Evolutionary conservation across 371 early-diverging fungal species (phyloP).

Genomic region (Fennellomyces sp.): DNA sequence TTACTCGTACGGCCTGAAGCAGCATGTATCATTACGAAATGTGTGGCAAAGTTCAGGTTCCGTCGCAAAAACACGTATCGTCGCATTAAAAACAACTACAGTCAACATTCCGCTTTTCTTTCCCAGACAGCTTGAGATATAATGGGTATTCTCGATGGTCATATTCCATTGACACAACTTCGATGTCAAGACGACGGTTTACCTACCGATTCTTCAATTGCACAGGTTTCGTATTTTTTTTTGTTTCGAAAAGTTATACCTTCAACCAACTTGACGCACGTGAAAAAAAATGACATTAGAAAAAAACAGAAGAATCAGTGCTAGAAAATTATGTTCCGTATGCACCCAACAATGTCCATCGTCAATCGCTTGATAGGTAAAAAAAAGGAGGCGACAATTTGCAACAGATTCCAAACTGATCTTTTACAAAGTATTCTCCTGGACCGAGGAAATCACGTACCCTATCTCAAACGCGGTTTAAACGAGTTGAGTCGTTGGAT

Average conservation of each 20-base stretch:
- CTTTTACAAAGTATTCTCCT: slow-evolving; percentile 48
- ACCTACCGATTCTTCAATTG: slow-evolving; percentile 54
- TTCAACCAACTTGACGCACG: not conserved
- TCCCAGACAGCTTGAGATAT: too few species aligned
- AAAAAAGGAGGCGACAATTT: not conserved
- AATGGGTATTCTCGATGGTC: slow-evolving; percentile 40
- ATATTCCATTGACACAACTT: slow-evolving; percentile 20
- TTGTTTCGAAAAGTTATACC: not conserved
- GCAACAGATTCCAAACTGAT: not conserved
- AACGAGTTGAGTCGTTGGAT: slow-evolving; percentile 62
- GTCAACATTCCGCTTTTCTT: too few species aligned
- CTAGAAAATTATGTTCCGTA: slow-evolving; percentile 35
- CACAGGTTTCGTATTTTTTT: slow-evolving; percentile 39
- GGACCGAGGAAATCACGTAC: slow-evolving; percentile 54
- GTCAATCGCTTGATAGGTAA: slow-evolving; percentile 25
- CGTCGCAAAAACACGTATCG: too few species aligned
- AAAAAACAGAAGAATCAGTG: slow-evolving; percentile 37
- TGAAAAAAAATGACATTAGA: slow-evolving; percentile 11
- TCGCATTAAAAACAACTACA: too few species aligned
- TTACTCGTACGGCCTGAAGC: too few species aligned
- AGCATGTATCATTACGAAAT: too few species aligned
- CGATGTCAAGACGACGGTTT: slow-evolving; percentile 50
- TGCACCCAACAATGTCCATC: slow-evolving; percentile 29
- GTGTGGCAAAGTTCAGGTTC: too few species aligned
- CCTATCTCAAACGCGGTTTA: slow-evolving; percentile 57